Percentiles rank a stretch among this genome's conserved stretches.
Conservation (phyloP, 176 grass and related monocot species). For the Zizania latifolia region DNA sequence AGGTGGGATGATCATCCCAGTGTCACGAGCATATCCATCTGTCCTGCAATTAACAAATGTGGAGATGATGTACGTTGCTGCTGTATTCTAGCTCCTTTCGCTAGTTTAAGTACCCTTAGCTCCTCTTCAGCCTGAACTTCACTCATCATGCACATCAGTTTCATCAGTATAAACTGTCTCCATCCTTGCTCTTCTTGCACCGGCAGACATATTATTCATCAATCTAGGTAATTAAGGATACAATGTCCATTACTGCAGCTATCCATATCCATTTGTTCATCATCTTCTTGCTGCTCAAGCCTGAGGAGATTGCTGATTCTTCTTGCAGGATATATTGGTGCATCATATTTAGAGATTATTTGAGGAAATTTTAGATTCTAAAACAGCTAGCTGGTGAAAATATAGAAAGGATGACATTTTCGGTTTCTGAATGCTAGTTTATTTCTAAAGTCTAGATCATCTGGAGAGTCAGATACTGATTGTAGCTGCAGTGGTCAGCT, state of each 20-base stretch:
- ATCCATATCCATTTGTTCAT: background rate
- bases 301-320: background rate
- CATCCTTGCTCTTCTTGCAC: background rate
- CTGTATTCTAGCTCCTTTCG: background rate
- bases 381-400: too few relatives aligned
- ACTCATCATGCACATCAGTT: background rate
- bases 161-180: too few relatives aligned
- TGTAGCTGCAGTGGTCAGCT: too few relatives aligned
- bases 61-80: background rate
- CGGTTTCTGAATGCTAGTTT: too few relatives aligned
- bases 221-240: background rate
- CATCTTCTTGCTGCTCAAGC: background rate
- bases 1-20: slow-evolving; percentile 8
- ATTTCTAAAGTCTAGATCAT: too few relatives aligned
- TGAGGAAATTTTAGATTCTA: too few relatives aligned
- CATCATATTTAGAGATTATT: too few relatives aligned
- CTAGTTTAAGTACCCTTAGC: background rate
- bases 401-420: too few relatives aligned
- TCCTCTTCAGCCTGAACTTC: background rate
- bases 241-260: background rate
- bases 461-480: too few relatives aligned
- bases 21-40: slow-evolving; percentile 17
- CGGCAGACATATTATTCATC: background rate
- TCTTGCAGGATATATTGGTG: background rate
- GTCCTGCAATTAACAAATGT: background rate